Conservation (phyloP, 1,284 basidiomycete species). For the Cutaneotrichosporon cutaneum region DNA sequence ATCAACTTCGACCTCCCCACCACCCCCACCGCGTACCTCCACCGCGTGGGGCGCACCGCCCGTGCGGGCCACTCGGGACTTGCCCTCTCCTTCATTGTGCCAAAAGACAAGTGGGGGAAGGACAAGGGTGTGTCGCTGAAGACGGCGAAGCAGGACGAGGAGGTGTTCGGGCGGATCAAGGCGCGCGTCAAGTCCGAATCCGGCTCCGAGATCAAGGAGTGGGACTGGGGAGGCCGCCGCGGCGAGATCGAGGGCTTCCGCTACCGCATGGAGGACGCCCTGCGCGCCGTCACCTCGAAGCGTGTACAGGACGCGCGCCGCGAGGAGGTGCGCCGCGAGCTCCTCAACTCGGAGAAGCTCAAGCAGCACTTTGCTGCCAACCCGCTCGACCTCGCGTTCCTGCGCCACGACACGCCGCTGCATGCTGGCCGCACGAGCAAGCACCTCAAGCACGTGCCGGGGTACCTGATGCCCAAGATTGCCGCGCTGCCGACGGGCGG, state of each 20-base stretch:
- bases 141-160: constrained; percentile 72
- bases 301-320: constrained; percentile 87
- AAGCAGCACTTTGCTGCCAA: constrained; percentile 99
- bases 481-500: constrained; percentile 54
- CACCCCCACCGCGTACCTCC: constrained; percentile 86
- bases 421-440: constrained; percentile 82
- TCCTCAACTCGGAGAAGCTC: constrained; percentile 91
- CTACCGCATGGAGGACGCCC: constrained; percentile 96
- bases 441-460: constrained; percentile 95
- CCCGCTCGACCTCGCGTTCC: constrained; percentile 85
- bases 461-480: constrained; percentile 86
- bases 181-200: constrained; percentile 65
- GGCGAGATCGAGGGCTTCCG: constrained; percentile 90
- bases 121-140: constrained; percentile 60
- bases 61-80: constrained; percentile 92
- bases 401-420: constrained; percentile 91
- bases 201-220: constrained; percentile 81
- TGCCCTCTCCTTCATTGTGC: constrained; percentile 86
- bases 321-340: constrained; percentile 91
- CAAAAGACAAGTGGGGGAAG: constrained; percentile 70
- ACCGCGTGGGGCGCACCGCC: constrained; percentile 93
- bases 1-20: constrained; percentile 97
- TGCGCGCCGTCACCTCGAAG: constrained; percentile 81
- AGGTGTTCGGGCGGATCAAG: constrained; percentile 74
- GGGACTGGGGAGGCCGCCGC: constrained; percentile 83